Base-by-base conservation (phyloP, 2,329 filamentous ascomycete species). In the Cladosporium sp. region DNA sequence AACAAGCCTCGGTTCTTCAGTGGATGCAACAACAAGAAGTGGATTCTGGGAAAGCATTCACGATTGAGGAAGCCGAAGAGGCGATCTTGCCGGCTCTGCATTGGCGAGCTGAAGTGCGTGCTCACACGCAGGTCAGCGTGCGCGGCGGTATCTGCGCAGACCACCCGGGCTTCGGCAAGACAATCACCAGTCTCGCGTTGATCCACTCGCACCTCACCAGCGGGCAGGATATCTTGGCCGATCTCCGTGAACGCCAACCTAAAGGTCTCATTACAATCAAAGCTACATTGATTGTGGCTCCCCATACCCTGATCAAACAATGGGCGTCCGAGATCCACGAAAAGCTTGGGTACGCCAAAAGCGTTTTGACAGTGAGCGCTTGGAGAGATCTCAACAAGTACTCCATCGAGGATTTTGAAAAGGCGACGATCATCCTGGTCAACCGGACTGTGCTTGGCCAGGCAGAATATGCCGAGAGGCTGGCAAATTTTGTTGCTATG, bases 91-190 rank as follows among this genome's bases (percentile, higher is more conserved):
- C 70, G 0, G 43, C 44, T 9, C 50, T 63, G 0, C 59, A 76
- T 9, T 85, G 81, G 78, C 75, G 79, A 53, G 74, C 75, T 2
- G 82, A 85, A 62, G 81, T 72, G 1, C 68, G 65, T n/a, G 77
- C 74, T n/a, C 59, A 73, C 54, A 63, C 70, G 34, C 19, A 64
- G n/a, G 45, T 71, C 49, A 34, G 54, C 32, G 56, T 83, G 38
- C 75, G 74, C 14, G 83, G 84, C 10, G 84, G 83, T 4, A 73
- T 86, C 14, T 70, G 85, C 33, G 82, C 82, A 2, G 82, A 85
- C 60, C 74, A 80, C 42, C 81, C 85, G 33, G 83, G 81, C 0
- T 86, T 83, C 61, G 84, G 84, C 0, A 87, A 87, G 60, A 87
- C 84, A 0, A 77, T 82, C 1, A 77, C 79, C 0, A 77, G 76